These are phyloP conservation scores for Eremothecium gossypii DNA, from an alignment of 1,139 yeast genomes.

Conservation along the genomic window DNA sequence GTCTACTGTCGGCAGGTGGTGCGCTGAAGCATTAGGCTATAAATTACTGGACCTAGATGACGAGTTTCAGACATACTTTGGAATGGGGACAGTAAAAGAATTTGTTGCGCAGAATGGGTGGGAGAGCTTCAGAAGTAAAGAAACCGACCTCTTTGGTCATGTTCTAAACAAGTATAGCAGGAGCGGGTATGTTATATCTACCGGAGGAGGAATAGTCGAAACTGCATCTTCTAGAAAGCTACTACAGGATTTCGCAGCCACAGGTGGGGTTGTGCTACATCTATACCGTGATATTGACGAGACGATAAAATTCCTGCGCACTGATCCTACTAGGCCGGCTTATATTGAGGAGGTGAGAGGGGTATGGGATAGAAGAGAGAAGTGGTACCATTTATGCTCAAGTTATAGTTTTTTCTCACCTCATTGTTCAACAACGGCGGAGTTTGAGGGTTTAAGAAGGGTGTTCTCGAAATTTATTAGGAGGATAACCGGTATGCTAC, in stretches of 20 bases:
- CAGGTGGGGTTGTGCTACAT: conserved; percentile 68
- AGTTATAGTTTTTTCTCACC: conserved; percentile 72
- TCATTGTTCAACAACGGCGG: conserved; percentile 49
- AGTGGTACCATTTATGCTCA: conserved; percentile 73
- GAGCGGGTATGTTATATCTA: conserved; percentile 64
- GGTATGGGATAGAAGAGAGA: conserved; percentile 79
- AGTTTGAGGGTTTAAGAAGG: conserved; percentile 48
- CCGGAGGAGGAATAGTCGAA: conserved; percentile 97
- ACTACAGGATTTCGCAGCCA: conserved; percentile 44
- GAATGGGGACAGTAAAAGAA: conserved; percentile 50
- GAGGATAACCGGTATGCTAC: conserved; percentile 53
- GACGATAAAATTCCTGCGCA: conserved; percentile 61
- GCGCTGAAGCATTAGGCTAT: conserved; percentile 64
- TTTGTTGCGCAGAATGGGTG: conserved; percentile 68
- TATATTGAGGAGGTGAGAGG: conserved; percentile 66
- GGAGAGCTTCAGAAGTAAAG: conserved; percentile 73
- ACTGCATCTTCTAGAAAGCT: conserved; percentile 53
- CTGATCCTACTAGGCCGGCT: conserved; percentile 84
- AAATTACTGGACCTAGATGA: conserved; percentile 71
- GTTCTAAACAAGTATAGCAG: conserved; percentile 39
- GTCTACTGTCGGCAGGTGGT: conserved; percentile 75
- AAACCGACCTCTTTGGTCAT: conserved; percentile 49
- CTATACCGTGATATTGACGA: conserved; percentile 81
- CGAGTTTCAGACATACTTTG: conserved; percentile 47
- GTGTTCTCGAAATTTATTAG: conserved; percentile 52